Evolutionary conservation across 257 asterid species (phyloP).

Genomic region (Marsdenia floribunda): DNA sequence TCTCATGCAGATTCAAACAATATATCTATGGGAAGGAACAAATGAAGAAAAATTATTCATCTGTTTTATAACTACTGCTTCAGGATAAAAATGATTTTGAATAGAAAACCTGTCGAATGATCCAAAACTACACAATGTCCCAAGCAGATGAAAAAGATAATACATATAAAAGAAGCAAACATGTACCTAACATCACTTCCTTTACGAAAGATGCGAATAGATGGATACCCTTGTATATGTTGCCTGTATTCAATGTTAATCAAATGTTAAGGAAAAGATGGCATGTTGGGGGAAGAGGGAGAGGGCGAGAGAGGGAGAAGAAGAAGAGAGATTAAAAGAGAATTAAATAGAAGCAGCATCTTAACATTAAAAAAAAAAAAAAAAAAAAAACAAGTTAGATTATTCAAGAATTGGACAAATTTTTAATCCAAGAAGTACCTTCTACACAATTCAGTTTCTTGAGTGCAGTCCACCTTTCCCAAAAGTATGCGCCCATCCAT

Average conservation of each 20-base stretch:
- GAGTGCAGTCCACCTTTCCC: constrained; percentile 91
- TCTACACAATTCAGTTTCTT: constrained; percentile 66
- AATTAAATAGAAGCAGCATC: background rate
- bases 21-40: background rate
- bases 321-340: constrained; percentile 7
- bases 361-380: background rate
- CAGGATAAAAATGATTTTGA: background rate
- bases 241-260: constrained; percentile 14
- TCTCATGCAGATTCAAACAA: background rate
- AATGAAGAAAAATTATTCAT: background rate
- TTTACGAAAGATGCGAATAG: constrained; percentile 83
- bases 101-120: background rate
- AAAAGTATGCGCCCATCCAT: constrained; percentile 78
- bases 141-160: background rate
- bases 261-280: constrained; percentile 12
- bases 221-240: constrained; percentile 61
- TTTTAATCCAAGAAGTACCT: constrained; percentile 39
- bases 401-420: background rate
- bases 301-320: constrained; percentile 6
- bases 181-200: constrained; percentile 81
- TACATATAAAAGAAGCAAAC: background rate
- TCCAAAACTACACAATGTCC: background rate
- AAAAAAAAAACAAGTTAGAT: background rate
- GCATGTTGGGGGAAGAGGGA: background rate
- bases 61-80: background rate